These are phyloP conservation scores for Kingdonia uniflora DNA, from an alignment of 164 flowering plant genomes.

Conservation along the genomic window DNA sequence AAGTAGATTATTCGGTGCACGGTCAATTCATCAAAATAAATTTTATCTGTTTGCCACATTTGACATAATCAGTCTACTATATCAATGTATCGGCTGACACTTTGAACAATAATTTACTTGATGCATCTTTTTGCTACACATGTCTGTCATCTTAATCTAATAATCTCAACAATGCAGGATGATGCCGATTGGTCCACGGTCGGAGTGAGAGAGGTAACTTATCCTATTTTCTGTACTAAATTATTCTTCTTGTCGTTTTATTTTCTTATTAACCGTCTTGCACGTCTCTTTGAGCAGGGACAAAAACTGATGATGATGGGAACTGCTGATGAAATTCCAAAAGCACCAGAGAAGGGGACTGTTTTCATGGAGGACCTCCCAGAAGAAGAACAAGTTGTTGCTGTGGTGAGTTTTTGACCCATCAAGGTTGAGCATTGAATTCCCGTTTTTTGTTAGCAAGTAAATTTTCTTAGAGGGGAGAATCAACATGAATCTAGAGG, in stretches of 20 bases:
- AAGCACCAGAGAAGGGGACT: constrained; percentile 91
- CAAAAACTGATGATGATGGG: constrained; percentile 99
- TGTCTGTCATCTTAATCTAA: constrained; percentile 1
- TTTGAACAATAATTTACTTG: too few relatives aligned
- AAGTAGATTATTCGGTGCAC: too few relatives aligned
- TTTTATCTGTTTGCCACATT: too few relatives aligned
- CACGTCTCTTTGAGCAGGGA: constrained; percentile 37
- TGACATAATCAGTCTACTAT: too few relatives aligned
- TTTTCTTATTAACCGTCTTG: neutral
- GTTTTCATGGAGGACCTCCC: constrained; percentile 94
- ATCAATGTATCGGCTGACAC: too few relatives aligned
- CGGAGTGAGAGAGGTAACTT: constrained; percentile 73
- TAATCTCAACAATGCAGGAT: constrained; percentile 43
- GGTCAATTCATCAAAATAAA: too few relatives aligned
- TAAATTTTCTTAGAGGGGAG: too few relatives aligned
- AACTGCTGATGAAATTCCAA: constrained; percentile 87
- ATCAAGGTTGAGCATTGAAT: too few relatives aligned
- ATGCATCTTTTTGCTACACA: neutral
- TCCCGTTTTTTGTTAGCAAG: too few relatives aligned
- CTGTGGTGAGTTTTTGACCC: constrained; percentile 37
- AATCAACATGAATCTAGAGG: too few relatives aligned
- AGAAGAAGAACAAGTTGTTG: constrained; percentile 80
- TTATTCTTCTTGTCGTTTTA: neutral
- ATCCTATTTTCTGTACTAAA: neutral
- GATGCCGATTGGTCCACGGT: constrained; percentile 89